A percentile compares a stretch with the other conserved stretches of the same genome.
These are phyloP conservation scores for Chalciporus chontae DNA, from an alignment of 768 basidiomycete species.

Conservation along the genomic window DNA sequence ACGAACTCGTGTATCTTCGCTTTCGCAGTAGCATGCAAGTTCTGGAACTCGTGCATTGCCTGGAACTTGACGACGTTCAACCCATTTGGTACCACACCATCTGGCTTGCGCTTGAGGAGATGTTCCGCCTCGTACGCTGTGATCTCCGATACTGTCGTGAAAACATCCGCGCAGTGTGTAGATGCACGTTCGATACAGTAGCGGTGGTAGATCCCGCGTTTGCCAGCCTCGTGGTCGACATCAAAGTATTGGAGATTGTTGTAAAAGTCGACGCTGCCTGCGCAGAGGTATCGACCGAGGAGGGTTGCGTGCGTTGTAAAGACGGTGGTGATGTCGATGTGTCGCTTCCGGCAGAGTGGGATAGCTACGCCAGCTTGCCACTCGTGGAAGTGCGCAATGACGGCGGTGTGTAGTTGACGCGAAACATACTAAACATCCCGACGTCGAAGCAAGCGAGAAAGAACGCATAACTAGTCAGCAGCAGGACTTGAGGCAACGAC, in stretches of 20 bases:
- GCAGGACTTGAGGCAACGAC: not conserved
- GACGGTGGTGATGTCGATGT: slow-evolving; percentile 97
- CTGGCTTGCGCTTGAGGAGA: slow-evolving; percentile 93
- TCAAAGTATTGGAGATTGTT: slow-evolving; percentile 99
- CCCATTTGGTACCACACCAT: slow-evolving; percentile 96
- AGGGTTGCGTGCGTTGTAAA: slow-evolving; percentile 99
- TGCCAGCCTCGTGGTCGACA: slow-evolving; percentile 98
- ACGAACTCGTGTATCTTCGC: slow-evolving; percentile 99
- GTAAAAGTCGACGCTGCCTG: slow-evolving; percentile 98
- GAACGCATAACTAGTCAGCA: slow-evolving; percentile 2
- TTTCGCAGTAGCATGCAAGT: slow-evolving; percentile 87
- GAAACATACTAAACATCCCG: slow-evolving; percentile 60
- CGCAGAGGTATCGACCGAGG: slow-evolving; percentile 97
- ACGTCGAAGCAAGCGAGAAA: not conserved
- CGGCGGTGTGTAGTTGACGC: slow-evolving; percentile 77
- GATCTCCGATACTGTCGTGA: slow-evolving; percentile 97
- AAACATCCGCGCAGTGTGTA: slow-evolving; percentile 95
- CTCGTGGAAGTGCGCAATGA: slow-evolving; percentile 98
- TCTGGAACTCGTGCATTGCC: slow-evolving; percentile 99
- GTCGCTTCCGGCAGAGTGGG: slow-evolving; percentile 90
- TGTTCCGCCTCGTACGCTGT: slow-evolving; percentile 98
- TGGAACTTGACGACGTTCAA: slow-evolving; percentile 99
- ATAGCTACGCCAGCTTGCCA: slow-evolving; percentile 99
- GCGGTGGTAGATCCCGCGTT: slow-evolving; percentile 96
- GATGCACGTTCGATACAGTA: slow-evolving; percentile 98